A percentile compares a stretch with the other conserved stretches of the same genome.
Conservation (phyloP, 352 stramenopile genomes). For the Poterioochromonas sp. region DNA sequence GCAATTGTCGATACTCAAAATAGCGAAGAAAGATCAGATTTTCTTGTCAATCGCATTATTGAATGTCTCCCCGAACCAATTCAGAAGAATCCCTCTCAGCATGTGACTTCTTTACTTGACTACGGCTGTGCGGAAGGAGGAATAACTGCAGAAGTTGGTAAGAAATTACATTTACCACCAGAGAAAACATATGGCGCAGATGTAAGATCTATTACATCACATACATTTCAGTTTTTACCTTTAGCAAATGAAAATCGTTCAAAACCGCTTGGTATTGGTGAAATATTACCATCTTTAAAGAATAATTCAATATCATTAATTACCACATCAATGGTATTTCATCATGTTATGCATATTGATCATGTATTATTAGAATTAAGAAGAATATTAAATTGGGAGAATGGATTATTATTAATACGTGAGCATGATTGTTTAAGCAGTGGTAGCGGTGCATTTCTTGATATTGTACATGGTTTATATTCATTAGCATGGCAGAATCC, state of each 20-base stretch:
- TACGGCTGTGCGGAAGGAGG: conserved; percentile 4
- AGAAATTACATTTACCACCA: not conserved
- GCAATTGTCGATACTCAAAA: not conserved
- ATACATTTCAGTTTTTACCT: not conserved
- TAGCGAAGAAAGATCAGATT: not conserved
- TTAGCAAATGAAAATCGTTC: not conserved
- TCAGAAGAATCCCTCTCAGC: not conserved
- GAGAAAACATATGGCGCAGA: not conserved
- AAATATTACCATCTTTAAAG: not conserved
- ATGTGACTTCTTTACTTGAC: not conserved
- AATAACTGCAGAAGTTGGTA: not conserved
- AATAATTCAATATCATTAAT: not conserved
- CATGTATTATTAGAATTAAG: not conserved
- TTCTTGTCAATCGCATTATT: not conserved
- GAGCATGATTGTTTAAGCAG: conserved; percentile 7
- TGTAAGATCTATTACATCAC: not conserved
- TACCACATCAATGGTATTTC: not conserved
- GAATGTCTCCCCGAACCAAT: not conserved
- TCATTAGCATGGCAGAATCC: conserved; percentile 7
- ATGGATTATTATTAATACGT: conserved; percentile 8
- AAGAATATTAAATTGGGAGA: not conserved
- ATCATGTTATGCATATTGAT: not conserved
- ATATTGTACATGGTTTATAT: conserved; percentile 22
- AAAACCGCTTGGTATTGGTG: not conserved
- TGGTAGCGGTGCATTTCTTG: not conserved